phyloP scores from a whole-genome alignment of 257 asterid genomes.

The Primulina eburnea region DNA sequence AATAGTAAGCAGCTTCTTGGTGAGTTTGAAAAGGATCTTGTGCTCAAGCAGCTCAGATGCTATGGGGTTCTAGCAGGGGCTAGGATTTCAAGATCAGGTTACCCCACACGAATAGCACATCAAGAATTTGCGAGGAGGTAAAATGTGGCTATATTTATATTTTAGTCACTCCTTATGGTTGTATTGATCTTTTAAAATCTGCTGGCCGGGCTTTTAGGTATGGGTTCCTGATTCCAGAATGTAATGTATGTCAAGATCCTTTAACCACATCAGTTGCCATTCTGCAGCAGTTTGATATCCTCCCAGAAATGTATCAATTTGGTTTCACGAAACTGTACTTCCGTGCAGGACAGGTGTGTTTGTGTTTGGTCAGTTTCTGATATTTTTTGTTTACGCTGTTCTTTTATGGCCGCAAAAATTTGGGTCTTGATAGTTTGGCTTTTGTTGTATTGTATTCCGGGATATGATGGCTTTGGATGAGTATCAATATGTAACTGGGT shows the following conservation, averaged over 20 bases:
- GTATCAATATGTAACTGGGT: background rate
- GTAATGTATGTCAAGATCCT: conserved; percentile 57
- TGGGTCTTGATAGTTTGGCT: background rate
- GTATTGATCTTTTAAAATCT: conserved; percentile 24
- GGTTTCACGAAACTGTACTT: conserved; percentile 45
- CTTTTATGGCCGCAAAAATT: background rate
- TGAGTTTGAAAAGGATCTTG: conserved; percentile 64
- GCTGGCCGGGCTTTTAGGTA: conserved; percentile 58
- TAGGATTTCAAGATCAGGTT: conserved; percentile 83
- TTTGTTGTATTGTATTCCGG: background rate
- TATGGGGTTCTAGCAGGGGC: conserved; percentile 84
- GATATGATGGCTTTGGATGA: background rate
- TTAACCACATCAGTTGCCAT: conserved; percentile 44
- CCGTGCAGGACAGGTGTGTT: conserved; percentile 44
- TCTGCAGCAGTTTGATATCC: conserved; percentile 43
- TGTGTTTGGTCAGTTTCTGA: background rate
- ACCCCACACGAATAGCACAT: conserved; percentile 79
- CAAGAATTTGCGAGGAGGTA: conserved; percentile 86
- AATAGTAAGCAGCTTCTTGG: conserved; percentile 74
- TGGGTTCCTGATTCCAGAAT: conserved; percentile 56
- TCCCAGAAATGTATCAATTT: conserved; percentile 49
- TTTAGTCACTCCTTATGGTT: conserved; percentile 19
- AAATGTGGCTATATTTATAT: conserved; percentile 20
- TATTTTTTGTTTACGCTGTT: background rate
- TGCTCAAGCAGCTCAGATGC: conserved; percentile 71